phyloP scores from a whole-genome alignment of 257 asterid species.

The Solanum peruvianum region DNA sequence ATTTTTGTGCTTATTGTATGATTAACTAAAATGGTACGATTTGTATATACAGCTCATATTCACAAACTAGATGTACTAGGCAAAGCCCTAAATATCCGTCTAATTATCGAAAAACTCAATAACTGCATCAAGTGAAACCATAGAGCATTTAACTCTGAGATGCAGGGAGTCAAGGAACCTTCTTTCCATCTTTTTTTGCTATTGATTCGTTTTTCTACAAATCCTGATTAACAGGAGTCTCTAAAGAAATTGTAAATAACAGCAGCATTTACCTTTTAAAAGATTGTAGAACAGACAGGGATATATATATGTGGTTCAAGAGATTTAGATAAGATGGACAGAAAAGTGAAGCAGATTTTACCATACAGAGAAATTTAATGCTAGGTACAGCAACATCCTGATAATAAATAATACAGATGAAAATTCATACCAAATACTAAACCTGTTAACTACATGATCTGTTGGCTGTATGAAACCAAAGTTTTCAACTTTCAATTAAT shows the following conservation, averaged over 20 bases:
- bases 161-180: background rate
- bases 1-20: background rate
- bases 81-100: background rate
- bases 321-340: background rate
- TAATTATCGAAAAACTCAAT: background rate
- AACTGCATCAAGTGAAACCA: background rate
- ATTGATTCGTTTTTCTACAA: background rate
- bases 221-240: background rate
- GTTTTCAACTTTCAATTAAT: background rate
- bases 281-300: background rate
- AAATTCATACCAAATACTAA: background rate
- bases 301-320: background rate
- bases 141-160: background rate
- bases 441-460: background rate
- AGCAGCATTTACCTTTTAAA: background rate
- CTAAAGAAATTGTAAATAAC: background rate
- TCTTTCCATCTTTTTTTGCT: background rate
- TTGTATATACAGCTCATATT: background rate
- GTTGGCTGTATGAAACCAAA: background rate
- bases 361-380: background rate
- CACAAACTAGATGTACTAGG: background rate
- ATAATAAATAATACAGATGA: background rate
- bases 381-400: background rate
- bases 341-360: background rate
- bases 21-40: background rate